Conservation (phyloP, 2,329 filamentous ascomycete species). For the Arachnomyces sp. region DNA sequence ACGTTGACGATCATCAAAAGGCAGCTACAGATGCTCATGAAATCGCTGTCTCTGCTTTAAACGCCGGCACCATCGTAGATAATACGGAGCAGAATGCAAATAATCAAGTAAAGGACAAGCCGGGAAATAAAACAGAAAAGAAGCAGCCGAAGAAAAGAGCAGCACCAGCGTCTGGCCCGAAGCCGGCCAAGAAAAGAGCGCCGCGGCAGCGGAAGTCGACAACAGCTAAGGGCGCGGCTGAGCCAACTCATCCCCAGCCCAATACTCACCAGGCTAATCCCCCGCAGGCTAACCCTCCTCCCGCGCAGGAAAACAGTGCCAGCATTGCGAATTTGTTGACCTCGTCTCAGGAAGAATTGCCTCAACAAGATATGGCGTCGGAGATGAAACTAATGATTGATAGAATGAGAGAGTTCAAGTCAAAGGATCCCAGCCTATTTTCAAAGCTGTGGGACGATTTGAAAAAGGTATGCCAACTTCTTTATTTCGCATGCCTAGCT, state of each 20-base stretch:
- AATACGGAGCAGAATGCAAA: no score
- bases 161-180: neutral
- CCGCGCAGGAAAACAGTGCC: neutral
- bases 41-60: no score
- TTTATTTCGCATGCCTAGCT: neutral
- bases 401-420: slow-evolving; percentile 51
- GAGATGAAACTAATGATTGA: slow-evolving; percentile 50
- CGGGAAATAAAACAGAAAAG: slow-evolving; percentile 1
- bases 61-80: no score
- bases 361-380: slow-evolving; percentile 35
- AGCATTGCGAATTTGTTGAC: no score
- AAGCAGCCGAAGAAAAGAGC: neutral
- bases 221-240: slow-evolving; percentile 6
- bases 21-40: no score
- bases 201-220: neutral
- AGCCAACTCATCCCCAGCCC: neutral
- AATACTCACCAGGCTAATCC: no score
- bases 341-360: neutral
- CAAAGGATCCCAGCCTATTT: slow-evolving; percentile 48
- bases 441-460: slow-evolving; percentile 48
- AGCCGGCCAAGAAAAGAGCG: slow-evolving; percentile 1
- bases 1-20: no score
- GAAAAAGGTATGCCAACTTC: slow-evolving; percentile 33
- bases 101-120: no score
- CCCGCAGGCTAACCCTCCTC: no score